These are phyloP conservation scores for Phallus indusiatus DNA, from an alignment of 768 basidiomycete species.

Conservation along the genomic window DNA sequence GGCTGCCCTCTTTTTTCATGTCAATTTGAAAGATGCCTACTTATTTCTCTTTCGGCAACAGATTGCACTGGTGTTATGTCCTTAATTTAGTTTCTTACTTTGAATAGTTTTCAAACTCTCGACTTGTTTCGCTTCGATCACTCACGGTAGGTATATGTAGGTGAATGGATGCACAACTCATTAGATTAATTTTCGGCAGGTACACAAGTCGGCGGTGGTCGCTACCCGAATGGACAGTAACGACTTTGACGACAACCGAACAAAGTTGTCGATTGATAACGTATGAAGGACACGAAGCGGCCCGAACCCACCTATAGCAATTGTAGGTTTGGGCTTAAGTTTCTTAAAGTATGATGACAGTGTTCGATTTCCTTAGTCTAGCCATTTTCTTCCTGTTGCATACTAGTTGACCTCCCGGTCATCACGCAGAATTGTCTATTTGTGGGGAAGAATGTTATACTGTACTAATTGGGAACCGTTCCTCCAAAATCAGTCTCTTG, in stretches of 20 bases:
- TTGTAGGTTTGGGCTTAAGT: slow-evolving; percentile 16
- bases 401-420: slow-evolving; percentile 25
- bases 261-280: slow-evolving; percentile 10
- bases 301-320: not conserved
- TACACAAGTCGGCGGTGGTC: slow-evolving; percentile 16
- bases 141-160: slow-evolving; percentile 13
- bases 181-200: not conserved
- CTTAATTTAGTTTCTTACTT: not conserved
- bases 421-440: slow-evolving; percentile 21
- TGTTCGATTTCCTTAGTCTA: not conserved
- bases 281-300: not conserved
- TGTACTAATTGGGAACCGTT: slow-evolving; percentile 24
- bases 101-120: not conserved
- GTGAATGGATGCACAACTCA: not conserved
- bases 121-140: slow-evolving; percentile 26
- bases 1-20: too few relatives aligned
- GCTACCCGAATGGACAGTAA: slow-evolving; percentile 22
- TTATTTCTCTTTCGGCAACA: too few relatives aligned
- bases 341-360: slow-evolving; percentile 15
- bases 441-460: slow-evolving; percentile 28
- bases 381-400: not conserved
- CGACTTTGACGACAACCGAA: slow-evolving; percentile 17
- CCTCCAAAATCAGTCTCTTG: slow-evolving; percentile 13
- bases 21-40: too few relatives aligned
- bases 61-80: too few relatives aligned